Conservation (phyloP, 1,139 yeast genomes). For the Blastobotrys ciferrii region DNA sequence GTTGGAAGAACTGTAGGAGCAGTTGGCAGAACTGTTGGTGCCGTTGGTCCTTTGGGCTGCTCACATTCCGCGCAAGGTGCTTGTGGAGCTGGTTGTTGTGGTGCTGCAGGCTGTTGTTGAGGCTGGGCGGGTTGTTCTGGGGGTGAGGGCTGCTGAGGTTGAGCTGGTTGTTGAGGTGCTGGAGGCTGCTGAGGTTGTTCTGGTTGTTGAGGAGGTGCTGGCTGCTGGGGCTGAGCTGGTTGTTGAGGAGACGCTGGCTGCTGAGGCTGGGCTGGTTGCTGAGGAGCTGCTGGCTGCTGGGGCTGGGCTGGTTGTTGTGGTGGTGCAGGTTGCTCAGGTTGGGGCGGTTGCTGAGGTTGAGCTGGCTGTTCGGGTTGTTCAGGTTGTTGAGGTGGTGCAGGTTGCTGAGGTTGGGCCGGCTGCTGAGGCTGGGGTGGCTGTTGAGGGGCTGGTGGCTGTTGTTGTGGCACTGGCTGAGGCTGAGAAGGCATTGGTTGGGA, state of each 20-base stretch:
- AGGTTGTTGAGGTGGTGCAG: slow-evolving; percentile 1
- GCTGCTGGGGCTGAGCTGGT: slow-evolving; percentile 2
- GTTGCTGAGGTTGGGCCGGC: neutral
- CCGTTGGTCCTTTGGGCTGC: neutral
- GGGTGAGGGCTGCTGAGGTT: neutral
- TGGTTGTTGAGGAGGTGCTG: neutral
- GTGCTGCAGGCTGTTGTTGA: slow-evolving; percentile 1
- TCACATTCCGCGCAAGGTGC: neutral
- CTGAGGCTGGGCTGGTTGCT: neutral
- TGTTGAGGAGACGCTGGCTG: slow-evolving; percentile 3
- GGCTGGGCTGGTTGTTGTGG: slow-evolving; percentile 1
- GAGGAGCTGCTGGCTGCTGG: slow-evolving; percentile 2
- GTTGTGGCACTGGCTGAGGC: neutral
- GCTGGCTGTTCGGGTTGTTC: slow-evolving; percentile 2
- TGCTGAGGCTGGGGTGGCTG: neutral
- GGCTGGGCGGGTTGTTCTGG: slow-evolving; percentile 5
- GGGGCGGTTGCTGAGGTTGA: slow-evolving; percentile 1
- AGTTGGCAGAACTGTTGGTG: slow-evolving; percentile 1
- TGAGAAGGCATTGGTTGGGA: neutral
- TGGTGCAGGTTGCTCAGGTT: neutral
- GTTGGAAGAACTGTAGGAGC: neutral
- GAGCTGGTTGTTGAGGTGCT: slow-evolving; percentile 7
- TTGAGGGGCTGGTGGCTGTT: slow-evolving; percentile 4
- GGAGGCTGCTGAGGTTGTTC: slow-evolving; percentile 4
- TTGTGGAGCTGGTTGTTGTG: slow-evolving; percentile 6